These are phyloP conservation scores for Rostrohypoxylon terebratum DNA, from an alignment of 495 filamentous ascomycete genomes.

Conservation along the genomic window DNA sequence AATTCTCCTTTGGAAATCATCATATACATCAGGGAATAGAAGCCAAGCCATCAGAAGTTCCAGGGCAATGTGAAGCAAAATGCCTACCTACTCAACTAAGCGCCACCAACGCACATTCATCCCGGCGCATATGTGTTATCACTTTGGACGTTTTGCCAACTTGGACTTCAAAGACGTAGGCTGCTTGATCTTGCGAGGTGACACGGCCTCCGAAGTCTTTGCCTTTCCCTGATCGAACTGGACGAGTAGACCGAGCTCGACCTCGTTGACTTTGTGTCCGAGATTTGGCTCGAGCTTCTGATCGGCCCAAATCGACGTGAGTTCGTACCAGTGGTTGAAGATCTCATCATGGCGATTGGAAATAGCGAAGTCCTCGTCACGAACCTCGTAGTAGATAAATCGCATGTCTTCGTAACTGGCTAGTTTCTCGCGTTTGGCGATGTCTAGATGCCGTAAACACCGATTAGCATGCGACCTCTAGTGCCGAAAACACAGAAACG, in stretches of 20 bases:
- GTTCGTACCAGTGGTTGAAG: background rate
- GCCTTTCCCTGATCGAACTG: background rate
- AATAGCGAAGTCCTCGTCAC: conserved; percentile 2
- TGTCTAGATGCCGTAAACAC: conserved; percentile 3
- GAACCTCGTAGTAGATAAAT: conserved; percentile 16
- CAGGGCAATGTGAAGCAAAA: background rate
- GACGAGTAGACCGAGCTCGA: conserved; percentile 14
- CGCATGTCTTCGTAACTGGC: background rate
- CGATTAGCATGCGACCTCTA: conserved; percentile 11
- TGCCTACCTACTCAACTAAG: background rate
- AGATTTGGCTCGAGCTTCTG: background rate
- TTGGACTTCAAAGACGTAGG: background rate
- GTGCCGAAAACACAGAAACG: background rate
- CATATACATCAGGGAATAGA: background rate
- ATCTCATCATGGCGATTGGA: background rate
- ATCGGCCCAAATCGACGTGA: background rate
- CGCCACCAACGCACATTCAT: background rate
- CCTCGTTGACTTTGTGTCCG: background rate
- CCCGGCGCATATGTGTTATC: background rate
- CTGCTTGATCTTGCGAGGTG: background rate
- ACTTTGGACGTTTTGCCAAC: background rate
- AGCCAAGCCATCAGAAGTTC: background rate
- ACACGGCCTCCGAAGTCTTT: background rate
- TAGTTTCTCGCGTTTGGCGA: conserved; percentile 6
- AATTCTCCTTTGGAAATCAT: background rate